Evolutionary conservation across 805 yeast genomes (phyloP).

Genomic region (Sugiyamaella chiloensis): DNA sequence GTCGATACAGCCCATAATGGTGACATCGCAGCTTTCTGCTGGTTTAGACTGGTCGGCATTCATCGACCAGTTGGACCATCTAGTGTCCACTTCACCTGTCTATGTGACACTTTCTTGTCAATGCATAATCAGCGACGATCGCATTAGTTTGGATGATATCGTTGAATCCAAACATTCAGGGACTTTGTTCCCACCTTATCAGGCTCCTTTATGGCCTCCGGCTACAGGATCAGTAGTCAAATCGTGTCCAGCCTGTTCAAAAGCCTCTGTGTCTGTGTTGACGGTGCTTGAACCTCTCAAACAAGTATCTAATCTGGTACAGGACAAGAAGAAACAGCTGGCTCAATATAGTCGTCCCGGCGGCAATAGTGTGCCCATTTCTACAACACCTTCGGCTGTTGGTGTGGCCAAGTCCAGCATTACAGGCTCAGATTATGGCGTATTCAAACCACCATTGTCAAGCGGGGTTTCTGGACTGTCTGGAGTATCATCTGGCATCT

Average conservation of each 20-base stretch:
- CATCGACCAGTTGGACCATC: background rate
- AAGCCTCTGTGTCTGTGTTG: slow-evolving; percentile 51
- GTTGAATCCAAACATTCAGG: background rate
- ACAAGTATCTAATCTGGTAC: background rate
- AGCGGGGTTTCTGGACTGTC: background rate
- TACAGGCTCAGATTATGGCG: too few species aligned
- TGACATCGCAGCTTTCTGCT: background rate
- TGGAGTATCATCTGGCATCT: background rate
- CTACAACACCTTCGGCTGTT: too few species aligned
- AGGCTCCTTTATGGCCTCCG: background rate
- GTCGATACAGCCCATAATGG: background rate
- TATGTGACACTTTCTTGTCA: background rate
- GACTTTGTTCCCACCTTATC: background rate
- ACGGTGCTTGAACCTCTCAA: background rate
- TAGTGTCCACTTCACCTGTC: background rate
- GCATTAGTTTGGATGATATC: background rate
- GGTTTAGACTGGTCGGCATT: background rate
- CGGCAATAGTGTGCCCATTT: background rate
- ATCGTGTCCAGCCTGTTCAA: slow-evolving; percentile 58
- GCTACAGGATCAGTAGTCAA: slow-evolving; percentile 51
- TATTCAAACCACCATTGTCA: too few species aligned
- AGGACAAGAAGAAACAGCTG: background rate
- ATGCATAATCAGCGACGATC: background rate
- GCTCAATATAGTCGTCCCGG: background rate
- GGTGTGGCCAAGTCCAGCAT: background rate